Evolutionary conservation across 176 grass and related monocot species (phyloP).

Genomic region (Bonia amplexicaulis): DNA sequence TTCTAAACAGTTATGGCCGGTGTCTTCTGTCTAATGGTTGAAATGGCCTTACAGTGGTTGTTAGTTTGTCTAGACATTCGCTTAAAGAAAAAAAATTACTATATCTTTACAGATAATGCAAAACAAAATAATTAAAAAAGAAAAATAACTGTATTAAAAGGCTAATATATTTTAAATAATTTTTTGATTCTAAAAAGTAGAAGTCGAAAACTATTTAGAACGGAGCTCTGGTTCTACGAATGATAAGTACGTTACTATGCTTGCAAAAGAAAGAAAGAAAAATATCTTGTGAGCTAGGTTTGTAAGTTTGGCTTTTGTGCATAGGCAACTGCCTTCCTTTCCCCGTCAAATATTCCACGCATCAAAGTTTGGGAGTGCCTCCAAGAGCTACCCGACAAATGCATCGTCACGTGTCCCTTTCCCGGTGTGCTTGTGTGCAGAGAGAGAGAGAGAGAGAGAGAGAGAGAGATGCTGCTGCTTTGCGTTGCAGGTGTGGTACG

Average conservation of each 20-base stretch:
- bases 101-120: no score
- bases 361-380: constrained; percentile 20
- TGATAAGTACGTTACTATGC: neutral
- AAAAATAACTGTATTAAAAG: no score
- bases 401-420: constrained; percentile 47
- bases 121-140: no score
- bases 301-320: constrained; percentile 37
- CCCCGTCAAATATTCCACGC: constrained; percentile 47
- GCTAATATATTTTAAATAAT: no score
- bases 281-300: neutral
- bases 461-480: neutral
- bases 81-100: no score
- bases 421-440: neutral
- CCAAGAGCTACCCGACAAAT: constrained; percentile 42
- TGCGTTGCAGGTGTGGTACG: neutral
- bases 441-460: neutral
- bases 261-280: neutral
- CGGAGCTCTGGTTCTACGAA: neutral
- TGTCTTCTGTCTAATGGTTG: no score
- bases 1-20: no score
- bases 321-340: constrained; percentile 7
- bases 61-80: no score
- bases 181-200: no score
- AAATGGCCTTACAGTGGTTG: fast-evolving
- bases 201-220: no score